Conservation (phyloP, 352 stramenopile species). For the Thalassiosira hispida region DNA sequence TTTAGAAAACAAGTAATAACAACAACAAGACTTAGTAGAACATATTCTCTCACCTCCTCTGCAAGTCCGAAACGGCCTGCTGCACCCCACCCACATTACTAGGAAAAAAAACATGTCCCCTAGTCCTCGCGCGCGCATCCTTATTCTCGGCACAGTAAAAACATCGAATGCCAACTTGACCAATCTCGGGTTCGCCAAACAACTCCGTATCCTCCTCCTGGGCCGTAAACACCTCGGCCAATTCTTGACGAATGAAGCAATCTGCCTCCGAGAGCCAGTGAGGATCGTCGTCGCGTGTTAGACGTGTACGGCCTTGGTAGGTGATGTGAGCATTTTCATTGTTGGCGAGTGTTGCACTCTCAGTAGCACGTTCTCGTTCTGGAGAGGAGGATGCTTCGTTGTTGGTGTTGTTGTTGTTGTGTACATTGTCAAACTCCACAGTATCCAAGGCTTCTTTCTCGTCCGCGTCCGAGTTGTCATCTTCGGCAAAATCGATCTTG, state of each 20-base stretch:
- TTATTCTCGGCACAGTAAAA: constrained; percentile 70
- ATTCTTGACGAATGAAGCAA: constrained; percentile 76
- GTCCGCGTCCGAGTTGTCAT: constrained; percentile 14
- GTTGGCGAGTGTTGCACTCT: background rate
- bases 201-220: constrained; percentile 53
- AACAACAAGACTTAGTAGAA: too few species aligned
- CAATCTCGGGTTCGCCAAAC: constrained; percentile 24
- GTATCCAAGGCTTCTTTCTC: background rate
- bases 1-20: too few species aligned
- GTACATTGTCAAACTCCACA: constrained; percentile 20
- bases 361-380: background rate
- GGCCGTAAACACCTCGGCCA: constrained; percentile 75
- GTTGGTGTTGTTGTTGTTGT: background rate
- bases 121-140: constrained; percentile 32
- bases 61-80: constrained; percentile 75
- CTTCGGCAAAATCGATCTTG: constrained; percentile 2
- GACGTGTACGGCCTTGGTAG: constrained; percentile 59
- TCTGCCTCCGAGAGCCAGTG: constrained; percentile 79
- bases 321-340: constrained; percentile 14
- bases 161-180: constrained; percentile 79
- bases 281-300: constrained; percentile 71
- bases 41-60: constrained; percentile 57
- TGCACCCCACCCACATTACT: constrained; percentile 59
- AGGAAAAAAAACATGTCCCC: constrained; percentile 66
- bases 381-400: background rate